phyloP scores from a whole-genome alignment of 2,329 filamentous ascomycete species.

The Penicillium thymicola region DNA sequence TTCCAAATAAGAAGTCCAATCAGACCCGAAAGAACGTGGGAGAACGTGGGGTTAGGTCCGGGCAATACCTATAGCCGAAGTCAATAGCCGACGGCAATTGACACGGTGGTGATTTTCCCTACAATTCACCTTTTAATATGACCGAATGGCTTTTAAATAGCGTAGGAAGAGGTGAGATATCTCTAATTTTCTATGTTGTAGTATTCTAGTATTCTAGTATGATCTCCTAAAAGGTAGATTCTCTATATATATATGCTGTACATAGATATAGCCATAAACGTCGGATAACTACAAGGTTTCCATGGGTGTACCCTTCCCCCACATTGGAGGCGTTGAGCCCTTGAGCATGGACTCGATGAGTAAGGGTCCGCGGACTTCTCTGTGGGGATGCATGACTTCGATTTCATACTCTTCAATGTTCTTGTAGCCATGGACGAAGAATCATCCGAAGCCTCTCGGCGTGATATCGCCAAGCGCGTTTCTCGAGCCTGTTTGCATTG shows the following conservation, averaged over 20 bases:
- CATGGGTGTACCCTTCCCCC: no score
- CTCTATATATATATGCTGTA: no score
- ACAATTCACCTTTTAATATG: neutral
- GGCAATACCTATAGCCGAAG: slow-evolving; percentile 8
- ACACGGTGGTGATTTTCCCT: neutral
- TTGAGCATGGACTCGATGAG: slow-evolving; percentile 14
- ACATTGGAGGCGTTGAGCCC: no score
- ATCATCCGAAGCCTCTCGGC: slow-evolving; percentile 6
- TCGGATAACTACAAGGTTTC: no score
- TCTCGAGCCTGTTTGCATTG: slow-evolving; percentile 50
- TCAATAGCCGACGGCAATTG: slow-evolving; percentile 16
- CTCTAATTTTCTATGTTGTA: no score
- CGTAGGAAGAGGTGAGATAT: neutral
- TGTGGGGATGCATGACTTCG: slow-evolving; percentile 6
- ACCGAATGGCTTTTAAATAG: neutral
- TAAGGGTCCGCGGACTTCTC: slow-evolving; percentile 11
- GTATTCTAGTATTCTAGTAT: neutral
- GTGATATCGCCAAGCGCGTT: slow-evolving; percentile 42
- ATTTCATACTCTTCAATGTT: neutral
- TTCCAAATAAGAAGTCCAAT: neutral
- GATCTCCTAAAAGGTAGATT: neutral
- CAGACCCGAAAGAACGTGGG: neutral
- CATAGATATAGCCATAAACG: no score
- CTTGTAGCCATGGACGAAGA: slow-evolving; percentile 2
- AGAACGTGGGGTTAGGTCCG: slow-evolving; percentile 3